A percentile compares a stretch with the other conserved stretches of the same genome.
These are phyloP conservation scores for Dunaliella sp. DNA, from an alignment of 139 green algal genomes.

Conservation along the genomic window DNA sequence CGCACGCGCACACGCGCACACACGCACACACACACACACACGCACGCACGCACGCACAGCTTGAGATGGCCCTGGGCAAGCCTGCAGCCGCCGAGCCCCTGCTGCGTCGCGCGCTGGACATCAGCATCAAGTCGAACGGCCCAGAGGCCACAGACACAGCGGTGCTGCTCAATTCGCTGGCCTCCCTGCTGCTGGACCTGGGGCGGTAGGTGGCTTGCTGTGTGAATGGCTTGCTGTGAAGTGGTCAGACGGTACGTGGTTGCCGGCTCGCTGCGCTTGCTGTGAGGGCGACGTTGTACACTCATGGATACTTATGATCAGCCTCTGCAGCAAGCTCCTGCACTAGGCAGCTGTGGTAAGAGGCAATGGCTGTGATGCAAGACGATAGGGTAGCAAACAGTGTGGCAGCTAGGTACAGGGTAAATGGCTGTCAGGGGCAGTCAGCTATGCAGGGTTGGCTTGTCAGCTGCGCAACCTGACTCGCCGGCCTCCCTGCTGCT, in stretches of 20 bases:
- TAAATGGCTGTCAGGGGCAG: no score
- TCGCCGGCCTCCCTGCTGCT: background rate
- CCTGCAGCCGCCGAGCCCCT: slow-evolving; percentile 4
- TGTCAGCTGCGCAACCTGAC: no score
- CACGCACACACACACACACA: slow-evolving; percentile 26
- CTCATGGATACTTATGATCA: no score
- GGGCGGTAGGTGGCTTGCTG: slow-evolving; percentile 3
- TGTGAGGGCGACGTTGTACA: background rate
- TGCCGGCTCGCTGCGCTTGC: no score
- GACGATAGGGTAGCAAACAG: no score
- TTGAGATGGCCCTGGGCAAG: slow-evolving; percentile 18
- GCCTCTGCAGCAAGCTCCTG: no score
- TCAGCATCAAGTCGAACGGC: slow-evolving; percentile 16
- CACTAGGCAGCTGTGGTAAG: no score
- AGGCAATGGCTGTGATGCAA: no score
- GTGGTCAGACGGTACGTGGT: no score
- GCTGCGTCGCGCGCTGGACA: slow-evolving; percentile 12
- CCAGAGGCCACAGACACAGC: slow-evolving; percentile 9
- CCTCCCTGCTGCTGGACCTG: slow-evolving; percentile 17
- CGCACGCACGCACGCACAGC: slow-evolving; percentile 15
- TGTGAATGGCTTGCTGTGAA: no score
- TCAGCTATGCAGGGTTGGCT: no score
- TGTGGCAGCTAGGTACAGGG: no score
- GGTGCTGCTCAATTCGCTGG: slow-evolving; percentile 19
- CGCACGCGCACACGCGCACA: slow-evolving; percentile 3